Evolutionary conservation across 768 basidiomycete species (phyloP).

Genomic region (Mycena rosella): DNA sequence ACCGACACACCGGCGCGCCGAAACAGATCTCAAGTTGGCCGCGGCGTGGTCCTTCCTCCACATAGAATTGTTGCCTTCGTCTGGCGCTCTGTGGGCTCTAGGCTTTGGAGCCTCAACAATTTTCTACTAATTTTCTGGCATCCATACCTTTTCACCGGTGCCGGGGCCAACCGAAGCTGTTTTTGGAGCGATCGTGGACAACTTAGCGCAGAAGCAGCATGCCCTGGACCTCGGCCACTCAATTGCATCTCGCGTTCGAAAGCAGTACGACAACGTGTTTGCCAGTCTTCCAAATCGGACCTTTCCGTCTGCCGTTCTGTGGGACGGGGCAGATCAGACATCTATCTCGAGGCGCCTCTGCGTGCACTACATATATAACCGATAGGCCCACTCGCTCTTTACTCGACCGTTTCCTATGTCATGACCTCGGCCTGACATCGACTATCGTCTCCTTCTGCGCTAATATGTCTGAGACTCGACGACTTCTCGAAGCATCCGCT

Average conservation of each 20-base stretch:
- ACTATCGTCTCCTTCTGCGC: conserved; percentile 42
- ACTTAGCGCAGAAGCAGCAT: conserved; percentile 40
- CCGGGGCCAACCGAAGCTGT: background rate
- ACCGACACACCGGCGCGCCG: conserved; percentile 25
- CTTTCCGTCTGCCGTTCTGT: conserved; percentile 60
- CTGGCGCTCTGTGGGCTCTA: background rate
- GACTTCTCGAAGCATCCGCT: conserved; percentile 82
- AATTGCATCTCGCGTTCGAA: conserved; percentile 40
- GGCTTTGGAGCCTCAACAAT: too few relatives aligned
- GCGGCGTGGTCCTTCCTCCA: conserved; percentile 7
- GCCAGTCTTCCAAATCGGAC: conserved; percentile 60
- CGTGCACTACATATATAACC: conserved; percentile 63
- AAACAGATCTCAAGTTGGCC: conserved; percentile 12
- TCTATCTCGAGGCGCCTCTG: conserved; percentile 57
- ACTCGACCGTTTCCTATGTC: conserved; percentile 60
- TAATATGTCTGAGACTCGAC: conserved; percentile 76
- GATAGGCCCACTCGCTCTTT: conserved; percentile 52
- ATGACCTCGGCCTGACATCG: conserved; percentile 63
- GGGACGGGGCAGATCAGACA: conserved; percentile 56
- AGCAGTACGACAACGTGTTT: conserved; percentile 59
- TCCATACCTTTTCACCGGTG: background rate
- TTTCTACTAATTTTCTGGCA: too few relatives aligned
- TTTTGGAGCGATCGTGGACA: background rate
- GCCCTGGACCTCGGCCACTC: conserved; percentile 44
- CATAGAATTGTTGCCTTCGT: background rate